A percentile compares a stretch with the other conserved stretches of the same genome.
Evolutionary conservation across 495 filamentous ascomycete genomes (phyloP).

Genomic region (Rostrohypoxylon terebratum): DNA sequence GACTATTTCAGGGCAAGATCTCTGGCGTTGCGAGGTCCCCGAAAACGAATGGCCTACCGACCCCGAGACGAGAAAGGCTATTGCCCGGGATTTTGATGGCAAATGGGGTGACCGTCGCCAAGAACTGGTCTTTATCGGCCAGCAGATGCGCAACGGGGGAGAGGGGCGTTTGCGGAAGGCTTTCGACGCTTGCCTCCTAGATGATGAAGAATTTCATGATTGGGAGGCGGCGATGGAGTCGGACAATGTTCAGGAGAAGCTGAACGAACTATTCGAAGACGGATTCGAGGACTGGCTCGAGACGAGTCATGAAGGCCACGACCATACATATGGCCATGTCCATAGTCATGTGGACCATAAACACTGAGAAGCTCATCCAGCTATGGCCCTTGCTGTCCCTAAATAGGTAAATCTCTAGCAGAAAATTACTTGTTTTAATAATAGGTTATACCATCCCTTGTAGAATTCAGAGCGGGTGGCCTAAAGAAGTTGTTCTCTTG

Average conservation of each 20-base stretch:
- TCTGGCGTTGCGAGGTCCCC: constrained; percentile 64
- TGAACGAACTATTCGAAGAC: constrained; percentile 64
- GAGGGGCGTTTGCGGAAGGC: constrained; percentile 52
- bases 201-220: constrained; percentile 60
- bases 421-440: too few relatives aligned
- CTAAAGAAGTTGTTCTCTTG: too few relatives aligned
- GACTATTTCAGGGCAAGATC: constrained; percentile 63
- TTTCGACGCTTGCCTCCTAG: constrained; percentile 64
- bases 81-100: constrained; percentile 49
- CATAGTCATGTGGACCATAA: constrained; percentile 27
- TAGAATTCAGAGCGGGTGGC: too few relatives aligned
- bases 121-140: constrained; percentile 70
- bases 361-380: neutral
- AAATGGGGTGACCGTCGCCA: constrained; percentile 70
- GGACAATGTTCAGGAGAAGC: constrained; percentile 51
- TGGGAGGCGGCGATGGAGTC: constrained; percentile 65
- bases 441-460: too few relatives aligned
- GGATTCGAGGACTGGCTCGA: constrained; percentile 69
- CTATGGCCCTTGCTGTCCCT: neutral
- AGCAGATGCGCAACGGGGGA: constrained; percentile 56
- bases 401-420: too few relatives aligned
- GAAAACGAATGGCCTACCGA: constrained; percentile 56
- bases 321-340: constrained; percentile 39
- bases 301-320: constrained; percentile 55
- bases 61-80: constrained; percentile 31